Base-by-base conservation (phyloP, 2,329 filamentous ascomycete genomes). In the Talaromyces sp. region DNA sequence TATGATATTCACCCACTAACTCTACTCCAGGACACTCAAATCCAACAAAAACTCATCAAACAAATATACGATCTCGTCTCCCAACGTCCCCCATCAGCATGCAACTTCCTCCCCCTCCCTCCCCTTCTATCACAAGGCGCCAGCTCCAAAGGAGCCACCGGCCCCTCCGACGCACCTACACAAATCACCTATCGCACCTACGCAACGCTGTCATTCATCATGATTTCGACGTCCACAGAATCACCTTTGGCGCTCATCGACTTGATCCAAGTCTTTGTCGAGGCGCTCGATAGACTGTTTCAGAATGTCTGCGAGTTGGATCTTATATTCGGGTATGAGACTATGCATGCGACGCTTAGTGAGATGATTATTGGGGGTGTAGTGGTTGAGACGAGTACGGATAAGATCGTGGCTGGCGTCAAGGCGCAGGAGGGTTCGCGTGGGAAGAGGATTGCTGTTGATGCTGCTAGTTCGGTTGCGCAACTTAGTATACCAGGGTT, bases 261-360 rank as follows among this genome's bases (percentile, higher is more conserved):
- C 74, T 79, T 99, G 56, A 97, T 99, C 64, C 94, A 99, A 75
- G 94, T 99, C 60, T 99, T 97, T 68, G 94, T 99, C 63, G 94
- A 99, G 75, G 87, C 93, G 0, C 83, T 99, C 36, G 94, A 99
- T 73, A 86, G 91, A 63, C 81, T 99, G 40, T 99, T 99, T 71
- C 94, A 97, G 77, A 97, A 99, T 72, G 94, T 99, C 9, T 99
- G 94, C 81, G 94, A 99, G 78, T 80, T 99, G 57, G 92, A 99
- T 74, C 82, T 99, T 65, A 99, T 99, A 73, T 99, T 99, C 79
- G 97, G 97, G 72, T 99, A 96, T 67, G 94, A 99, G 81, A 95
- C 91, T 15, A 80, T 99, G 67, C 94, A 99, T 78, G 89, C 93
- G 8, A 86, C 91, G 15, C 78, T 97, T 9, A 87, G 86, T 59